Evolutionary conservation across 192 early-diverging fungal species (phyloP).

Genomic region (Mortierella hygrophila): DNA sequence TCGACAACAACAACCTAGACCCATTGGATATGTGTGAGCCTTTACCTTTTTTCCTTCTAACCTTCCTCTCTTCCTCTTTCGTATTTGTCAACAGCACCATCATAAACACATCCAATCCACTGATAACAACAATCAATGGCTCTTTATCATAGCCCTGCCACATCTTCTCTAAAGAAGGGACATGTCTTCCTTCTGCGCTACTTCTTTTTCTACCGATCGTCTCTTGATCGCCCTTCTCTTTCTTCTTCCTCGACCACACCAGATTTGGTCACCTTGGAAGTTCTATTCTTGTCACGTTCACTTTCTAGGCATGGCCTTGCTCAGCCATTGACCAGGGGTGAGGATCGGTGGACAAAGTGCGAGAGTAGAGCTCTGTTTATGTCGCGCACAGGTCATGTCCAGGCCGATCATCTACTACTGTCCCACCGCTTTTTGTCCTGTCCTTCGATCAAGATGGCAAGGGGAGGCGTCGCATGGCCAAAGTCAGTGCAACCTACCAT

Average conservation of each 20-base stretch:
- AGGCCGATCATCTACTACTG: background rate
- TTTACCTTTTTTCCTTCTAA: background rate
- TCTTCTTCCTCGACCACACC: no score
- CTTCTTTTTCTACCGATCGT: no score
- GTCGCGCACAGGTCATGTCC: background rate
- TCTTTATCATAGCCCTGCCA: no score
- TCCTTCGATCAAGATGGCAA: background rate
- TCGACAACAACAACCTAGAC: background rate
- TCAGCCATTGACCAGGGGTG: background rate
- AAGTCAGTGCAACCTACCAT: background rate
- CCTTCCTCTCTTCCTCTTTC: background rate
- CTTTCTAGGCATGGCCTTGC: background rate
- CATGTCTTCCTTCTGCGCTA: no score
- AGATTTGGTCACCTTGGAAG: background rate
- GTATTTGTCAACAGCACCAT: background rate
- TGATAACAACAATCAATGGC: no score
- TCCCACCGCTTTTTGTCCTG: background rate
- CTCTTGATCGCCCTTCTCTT: no score
- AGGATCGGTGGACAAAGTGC: background rate
- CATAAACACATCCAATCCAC: no score
- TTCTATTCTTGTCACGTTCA: background rate
- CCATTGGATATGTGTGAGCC: background rate
- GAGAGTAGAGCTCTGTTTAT: background rate
- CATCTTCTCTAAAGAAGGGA: no score
- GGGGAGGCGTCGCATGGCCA: background rate